These are phyloP conservation scores for Cordia subcordata DNA, from an alignment of 257 asterid species.

Conservation along the genomic window DNA sequence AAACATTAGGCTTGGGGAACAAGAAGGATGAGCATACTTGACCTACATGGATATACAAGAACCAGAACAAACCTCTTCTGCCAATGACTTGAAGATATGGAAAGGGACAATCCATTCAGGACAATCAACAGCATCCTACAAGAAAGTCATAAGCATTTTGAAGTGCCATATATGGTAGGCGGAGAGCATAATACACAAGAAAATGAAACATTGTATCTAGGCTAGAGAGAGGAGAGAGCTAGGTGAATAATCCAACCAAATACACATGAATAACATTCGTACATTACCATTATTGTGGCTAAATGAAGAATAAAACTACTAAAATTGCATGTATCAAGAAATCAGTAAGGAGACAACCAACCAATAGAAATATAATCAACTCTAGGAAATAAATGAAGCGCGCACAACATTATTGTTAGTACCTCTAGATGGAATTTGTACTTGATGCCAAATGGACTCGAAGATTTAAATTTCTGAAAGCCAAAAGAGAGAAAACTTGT, in stretches of 20 bases:
- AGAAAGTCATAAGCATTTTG: constrained; percentile 2
- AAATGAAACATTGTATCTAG: neutral
- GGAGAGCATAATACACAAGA: constrained; percentile 1
- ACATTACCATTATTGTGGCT: neutral
- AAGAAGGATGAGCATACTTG: neutral
- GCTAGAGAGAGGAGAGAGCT: no score
- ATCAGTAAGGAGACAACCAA: no score
- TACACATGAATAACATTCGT: neutral
- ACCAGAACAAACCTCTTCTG: constrained; percentile 70
- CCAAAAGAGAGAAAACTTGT: constrained; percentile 12
- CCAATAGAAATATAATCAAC: neutral
- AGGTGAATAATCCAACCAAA: no score
- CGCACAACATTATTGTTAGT: constrained; percentile 1
- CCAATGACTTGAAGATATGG: constrained; percentile 76
- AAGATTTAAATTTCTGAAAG: constrained; percentile 75
- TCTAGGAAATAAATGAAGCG: neutral
- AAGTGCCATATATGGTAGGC: neutral
- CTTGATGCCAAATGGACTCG: constrained; percentile 88
- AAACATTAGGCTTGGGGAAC: no score
- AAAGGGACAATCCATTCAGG: constrained; percentile 99
- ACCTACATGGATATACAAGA: neutral
- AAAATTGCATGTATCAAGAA: no score
- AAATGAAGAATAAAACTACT: no score
- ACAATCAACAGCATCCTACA: constrained; percentile 97
- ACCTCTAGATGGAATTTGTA: constrained; percentile 97